Evolutionary conservation across 768 basidiomycete genomes (phyloP), one percentile per base, ranked within the genome.

Genomic region (Xerocomellus chrysenteron): DNA sequence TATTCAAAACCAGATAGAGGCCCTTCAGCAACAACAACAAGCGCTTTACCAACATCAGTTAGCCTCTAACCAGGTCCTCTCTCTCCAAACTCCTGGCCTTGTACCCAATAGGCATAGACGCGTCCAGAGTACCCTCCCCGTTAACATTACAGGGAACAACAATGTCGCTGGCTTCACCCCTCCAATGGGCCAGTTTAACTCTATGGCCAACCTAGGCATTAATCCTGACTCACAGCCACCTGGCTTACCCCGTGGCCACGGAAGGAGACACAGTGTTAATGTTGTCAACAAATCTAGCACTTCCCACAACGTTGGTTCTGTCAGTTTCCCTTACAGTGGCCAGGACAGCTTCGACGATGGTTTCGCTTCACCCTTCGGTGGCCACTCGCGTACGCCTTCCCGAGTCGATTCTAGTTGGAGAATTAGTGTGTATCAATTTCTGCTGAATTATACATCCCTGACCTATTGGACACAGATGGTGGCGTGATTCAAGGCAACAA

Each of bases 21-120:
- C 82, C 5, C 76, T 96, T 56, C 90, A 94, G 65, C 90, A 93
- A 50, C 93, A 96, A 59, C 93, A 96, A 63, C 89, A 93, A 62
- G 90, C 85, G 26, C 81, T 96, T 37, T 90, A 94, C 68, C 92
- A 94, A 66, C 91, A 92, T 56, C 92, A 95, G 63, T 80, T 96
- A 53, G 92, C 90, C 2, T 92, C 91, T 32, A 92, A 92, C 66
- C 87, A 89, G 61, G 88, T 94, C 47, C 75, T 93, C 47, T 88
- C 89, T 39, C 84, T 87, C 69, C 88, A 88, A 68, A 88, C 87
- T 13, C 80, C 88, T 47, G 90, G 90, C 10, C 79, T 92, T 58
- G 85, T 77, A 46, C 85, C 87, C 24, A 78, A 77, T 62, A 85
- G 86, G 61, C 92, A 94, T 64, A 81, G 92, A 52, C 90, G 92